Evolutionary conservation across 2,329 filamentous ascomycete species (phyloP), one percentile per base, ranked within the genome.

Genomic region (Penicillium capsulatum): DNA sequence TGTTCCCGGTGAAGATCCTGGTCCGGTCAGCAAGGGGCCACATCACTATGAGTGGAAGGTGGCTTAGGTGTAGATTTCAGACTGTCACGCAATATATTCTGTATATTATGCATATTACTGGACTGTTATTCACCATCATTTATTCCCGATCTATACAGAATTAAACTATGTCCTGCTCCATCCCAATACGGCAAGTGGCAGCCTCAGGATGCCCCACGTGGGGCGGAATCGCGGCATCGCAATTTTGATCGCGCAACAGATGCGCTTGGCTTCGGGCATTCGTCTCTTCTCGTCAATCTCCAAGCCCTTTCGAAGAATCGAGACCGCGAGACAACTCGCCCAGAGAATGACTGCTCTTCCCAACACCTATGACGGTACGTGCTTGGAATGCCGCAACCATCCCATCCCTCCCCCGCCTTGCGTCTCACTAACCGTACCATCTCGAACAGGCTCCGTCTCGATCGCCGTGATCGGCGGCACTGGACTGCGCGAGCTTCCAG

Each of bases 401-500:
- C 19, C 6, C 36, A 14, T 31, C 45, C 43, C 35, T 40, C 38
- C 32, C 47, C 45, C 42, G 40, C 48, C 36, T 44, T 17, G 30
- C 20, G 26, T 13, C 32, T 44, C 36, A 35, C 51, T 52, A 44
- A 51, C 44, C 38, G 28, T 32, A 31, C 5, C 4, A 42, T 45
- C 7, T 29, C 20, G 26, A 35, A 19, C 41, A 68, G 66, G 64
- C 33, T 77, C 82, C 38, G 82, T 94, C 57, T 80, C 82, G 54
- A 92, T 96, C 60, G 91, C 85, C 63, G 85, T 94, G 39, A 89
- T 95, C 54, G 90, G 90, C 66, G 92, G 92, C 57, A 98, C 92
- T 27, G 92, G 92, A 38, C 84, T 98, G 48, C 81, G 84, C 64
- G 82, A 87, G 54, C 84, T 98, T 52, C 83, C 88, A 17, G 83